Evolutionary conservation across 73 alveolate species (phyloP), one percentile per base, ranked within the genome.

Genomic region (Paramecium sexaurelia): DNA sequence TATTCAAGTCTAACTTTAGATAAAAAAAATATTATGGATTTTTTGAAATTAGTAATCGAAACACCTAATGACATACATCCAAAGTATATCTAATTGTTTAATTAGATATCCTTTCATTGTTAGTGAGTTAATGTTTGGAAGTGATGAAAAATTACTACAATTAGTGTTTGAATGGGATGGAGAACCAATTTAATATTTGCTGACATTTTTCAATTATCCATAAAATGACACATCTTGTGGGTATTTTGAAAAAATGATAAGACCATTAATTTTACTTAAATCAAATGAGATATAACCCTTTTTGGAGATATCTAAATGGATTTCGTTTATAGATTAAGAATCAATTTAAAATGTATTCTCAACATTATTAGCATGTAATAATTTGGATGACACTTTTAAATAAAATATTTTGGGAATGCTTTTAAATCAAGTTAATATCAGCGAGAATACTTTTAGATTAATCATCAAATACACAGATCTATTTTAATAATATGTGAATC

Each of bases 181-280:
- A 66, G 37, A 66, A 66, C 47, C 83, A 26, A 66, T 66, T 29
- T 10, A 29, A 66, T 66, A 66, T 32, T 66, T 66, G 43, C 83
- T 66, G 37, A 29, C 83, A 66, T 66, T 66, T 22, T 32, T 66
- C 43, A 32, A 66, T 66, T 29, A 66, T 29, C 47, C 37, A 29
- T 66, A 66, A 66, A 66, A 66, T 66, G 83, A 66, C 43, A 66
- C 83, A 6, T 66, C 83, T 5, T 29, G 83, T 66, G 83, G 83
- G 7, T 66, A 66, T 11, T 66, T 66, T 66, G 83, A 66, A 66
- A 66, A 66, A 66, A 29, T 32, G 43, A 26, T 66, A 11, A 26
- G 83, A 10, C 83, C 83, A 19, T 11, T 66, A 29, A 26, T 66
- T 66, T 32, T 66, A 66, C 17, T 66, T 4, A 66, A 66, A 66